phyloP scores from a whole-genome alignment of 768 basidiomycete genomes.

The Basidioascus undulatus region DNA sequence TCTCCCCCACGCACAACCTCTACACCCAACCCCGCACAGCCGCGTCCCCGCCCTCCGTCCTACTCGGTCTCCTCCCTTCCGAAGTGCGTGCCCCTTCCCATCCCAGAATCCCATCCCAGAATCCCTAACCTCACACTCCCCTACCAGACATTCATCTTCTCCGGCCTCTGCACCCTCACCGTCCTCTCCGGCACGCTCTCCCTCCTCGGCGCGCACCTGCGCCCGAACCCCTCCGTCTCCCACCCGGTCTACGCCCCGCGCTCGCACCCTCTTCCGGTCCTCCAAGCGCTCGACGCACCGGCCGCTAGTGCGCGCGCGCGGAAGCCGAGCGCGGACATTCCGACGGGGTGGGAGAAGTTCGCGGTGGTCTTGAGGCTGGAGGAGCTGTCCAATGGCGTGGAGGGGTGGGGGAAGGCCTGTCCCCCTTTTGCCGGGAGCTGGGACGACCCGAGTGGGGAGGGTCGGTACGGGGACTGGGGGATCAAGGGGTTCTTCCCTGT shows the following conservation, averaged over 20 bases:
- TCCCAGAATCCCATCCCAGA: not conserved
- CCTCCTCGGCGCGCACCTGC: conserved; percentile 28
- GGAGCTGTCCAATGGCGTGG: conserved; percentile 33
- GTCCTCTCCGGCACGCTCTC: conserved; percentile 38
- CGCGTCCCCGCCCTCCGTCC: conserved; percentile 15
- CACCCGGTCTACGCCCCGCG: conserved; percentile 50
- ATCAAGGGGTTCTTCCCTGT: conserved; percentile 25
- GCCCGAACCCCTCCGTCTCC: not conserved
- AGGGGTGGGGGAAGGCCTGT: conserved; percentile 40
- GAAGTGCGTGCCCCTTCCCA: conserved; percentile 4
- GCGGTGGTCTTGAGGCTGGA: conserved; percentile 35
- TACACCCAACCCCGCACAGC: conserved; percentile 26
- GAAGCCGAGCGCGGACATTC: conserved; percentile 8
- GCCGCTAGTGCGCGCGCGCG: conserved; percentile 1
- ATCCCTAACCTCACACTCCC: conserved; percentile 15
- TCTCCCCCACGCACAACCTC: conserved; percentile 22
- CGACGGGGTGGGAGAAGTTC: not conserved
- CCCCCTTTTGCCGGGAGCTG: conserved; percentile 35
- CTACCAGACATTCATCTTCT: conserved; percentile 33
- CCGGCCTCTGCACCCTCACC: conserved; percentile 38
- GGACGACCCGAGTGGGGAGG: conserved; percentile 25
- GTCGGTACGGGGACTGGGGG: conserved; percentile 20
- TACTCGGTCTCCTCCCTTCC: not conserved
- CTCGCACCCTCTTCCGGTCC: conserved; percentile 47
- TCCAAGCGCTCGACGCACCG: conserved; percentile 16